Evolutionary conservation across 306 rosid species (phyloP), one percentile per base, ranked within the genome.

Genomic region (Quercus wislizeni): DNA sequence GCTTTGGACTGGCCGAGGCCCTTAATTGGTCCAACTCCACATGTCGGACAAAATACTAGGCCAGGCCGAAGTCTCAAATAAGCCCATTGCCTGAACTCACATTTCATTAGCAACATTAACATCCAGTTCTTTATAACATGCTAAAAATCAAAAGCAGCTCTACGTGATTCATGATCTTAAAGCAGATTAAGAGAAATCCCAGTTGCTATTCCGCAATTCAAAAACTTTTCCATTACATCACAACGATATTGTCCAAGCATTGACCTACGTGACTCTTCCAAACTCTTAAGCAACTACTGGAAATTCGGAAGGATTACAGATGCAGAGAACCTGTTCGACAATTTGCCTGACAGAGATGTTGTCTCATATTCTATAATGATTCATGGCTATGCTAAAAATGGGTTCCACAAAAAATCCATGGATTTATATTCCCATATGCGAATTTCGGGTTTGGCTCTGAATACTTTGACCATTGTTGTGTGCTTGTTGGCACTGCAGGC

Each of bases 301-400:
- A 61, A 75, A 64, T 65, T 14, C 17, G 74, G 74, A 28, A 19
- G 74, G 17, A 58, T 54, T 52, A 35, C 33, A 55, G 55, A 77
- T 68, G 80, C 67, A 19, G 74, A 67, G 65, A 54, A 77, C 35
- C 4, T 77, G 80, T 77, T 54, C 13, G 80, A 68, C 33, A 21
- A 64, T 49, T 67, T 67, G 25, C 80, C 65, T n/a, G 20, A 65
- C 2, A 76, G 58, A 52, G 70, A 67, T 54, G 65, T 20, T 67
- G 80, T 77, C 55, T 46, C 55, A 27, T 77, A 67, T 55, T 65
- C 80, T 38, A 68, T 77, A 20, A 67, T 77, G 80, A 21, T 21
- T 21, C 23, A 21, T 21, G 23, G 23, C 23, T 21, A 21, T 21
- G 23, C 23, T 21, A 21, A 21, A 21, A 21, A 21, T 21, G 23